A percentile compares a stretch with the other conserved stretches of the same genome.
Evolutionary conservation across 2,329 filamentous ascomycete genomes (phyloP).

Genomic region (Exserohilum rostratum): DNA sequence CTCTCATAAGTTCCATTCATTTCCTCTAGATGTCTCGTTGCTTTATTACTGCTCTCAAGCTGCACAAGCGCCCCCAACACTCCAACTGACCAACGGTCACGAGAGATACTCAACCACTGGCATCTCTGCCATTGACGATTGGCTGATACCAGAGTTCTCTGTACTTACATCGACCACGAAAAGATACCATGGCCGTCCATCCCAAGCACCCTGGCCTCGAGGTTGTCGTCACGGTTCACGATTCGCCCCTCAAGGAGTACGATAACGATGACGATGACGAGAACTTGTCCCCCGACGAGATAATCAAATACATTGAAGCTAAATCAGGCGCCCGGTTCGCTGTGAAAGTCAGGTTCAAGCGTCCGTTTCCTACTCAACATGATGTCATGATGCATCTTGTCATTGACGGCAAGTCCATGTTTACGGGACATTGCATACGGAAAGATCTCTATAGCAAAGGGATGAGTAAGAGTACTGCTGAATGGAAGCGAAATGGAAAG

Average conservation of each 20-base stretch:
- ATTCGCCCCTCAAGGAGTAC: constrained; percentile 13
- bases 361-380: background rate
- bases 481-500: background rate
- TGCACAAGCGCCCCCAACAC: no score
- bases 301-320: constrained; percentile 17
- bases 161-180: background rate
- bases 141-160: background rate
- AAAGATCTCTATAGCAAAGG: background rate
- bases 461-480: background rate
- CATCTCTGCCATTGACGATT: background rate
- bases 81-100: no score
- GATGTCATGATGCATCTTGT: background rate
- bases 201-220: constrained; percentile 1
- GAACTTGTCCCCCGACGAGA: background rate
- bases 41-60: no score
- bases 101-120: no score
- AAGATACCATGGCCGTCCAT: constrained; percentile 17
- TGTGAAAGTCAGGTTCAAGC: background rate
- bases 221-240: constrained; percentile 14
- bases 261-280: constrained; percentile 14
- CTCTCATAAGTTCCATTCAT: no score
- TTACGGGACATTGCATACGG: background rate
- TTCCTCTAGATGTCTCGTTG: no score
- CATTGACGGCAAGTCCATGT: background rate
- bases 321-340: constrained; percentile 4